phyloP scores from a whole-genome alignment of 1,284 basidiomycete species.

The Earliella scabrosa region DNA sequence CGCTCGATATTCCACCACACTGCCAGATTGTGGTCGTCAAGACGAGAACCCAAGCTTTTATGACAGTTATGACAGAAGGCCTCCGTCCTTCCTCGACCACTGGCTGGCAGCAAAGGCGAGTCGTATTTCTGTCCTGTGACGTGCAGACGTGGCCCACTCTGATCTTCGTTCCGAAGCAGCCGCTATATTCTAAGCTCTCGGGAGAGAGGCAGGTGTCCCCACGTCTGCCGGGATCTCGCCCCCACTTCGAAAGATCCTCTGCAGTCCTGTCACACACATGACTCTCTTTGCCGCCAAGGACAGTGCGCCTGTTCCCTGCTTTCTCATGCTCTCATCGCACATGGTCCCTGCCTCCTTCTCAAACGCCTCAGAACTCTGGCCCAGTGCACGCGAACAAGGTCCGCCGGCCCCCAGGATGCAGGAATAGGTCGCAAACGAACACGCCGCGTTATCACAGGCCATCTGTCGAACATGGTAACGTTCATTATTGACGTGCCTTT shows the following conservation, averaged over 20 bases:
- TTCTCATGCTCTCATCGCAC: constrained; percentile 2
- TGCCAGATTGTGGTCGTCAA: too few relatives aligned
- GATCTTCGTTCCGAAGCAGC: too few relatives aligned
- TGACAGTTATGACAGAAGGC: too few relatives aligned
- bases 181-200: neutral
- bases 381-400: neutral
- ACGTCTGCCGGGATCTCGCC: constrained; percentile 1
- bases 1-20: too few relatives aligned
- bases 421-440: constrained; percentile 12
- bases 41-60: too few relatives aligned
- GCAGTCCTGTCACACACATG: constrained; percentile 1
- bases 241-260: neutral
- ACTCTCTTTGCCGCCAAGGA: neutral
- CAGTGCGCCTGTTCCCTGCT: constrained; percentile 1
- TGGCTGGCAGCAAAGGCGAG: too few relatives aligned
- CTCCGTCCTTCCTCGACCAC: too few relatives aligned
- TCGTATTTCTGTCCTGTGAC: too few relatives aligned
- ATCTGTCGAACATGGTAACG: constrained; percentile 1
- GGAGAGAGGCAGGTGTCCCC: neutral
- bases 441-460: neutral
- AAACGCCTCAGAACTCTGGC: neutral
- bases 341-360: neutral
- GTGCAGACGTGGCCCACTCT: too few relatives aligned
- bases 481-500: neutral
- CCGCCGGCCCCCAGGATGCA: constrained; percentile 4